Conservation (phyloP, 768 basidiomycete genomes). For the Hygrophorus pudorinus region DNA sequence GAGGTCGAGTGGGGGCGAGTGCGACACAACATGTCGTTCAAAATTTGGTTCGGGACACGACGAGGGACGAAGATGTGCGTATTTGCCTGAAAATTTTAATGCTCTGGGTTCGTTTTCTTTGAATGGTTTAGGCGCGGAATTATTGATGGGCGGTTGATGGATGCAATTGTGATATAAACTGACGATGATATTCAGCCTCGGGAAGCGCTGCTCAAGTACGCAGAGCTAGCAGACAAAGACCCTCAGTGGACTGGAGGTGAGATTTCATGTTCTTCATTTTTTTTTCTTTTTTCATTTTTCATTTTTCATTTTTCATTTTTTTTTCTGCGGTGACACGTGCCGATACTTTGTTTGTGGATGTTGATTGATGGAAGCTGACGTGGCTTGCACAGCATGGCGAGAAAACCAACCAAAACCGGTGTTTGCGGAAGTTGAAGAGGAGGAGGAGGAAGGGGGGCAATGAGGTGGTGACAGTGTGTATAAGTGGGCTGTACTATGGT, state of each 20-base stretch:
- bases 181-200: constrained; percentile 56
- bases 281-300: constrained; percentile 10
- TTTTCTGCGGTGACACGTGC: constrained; percentile 8
- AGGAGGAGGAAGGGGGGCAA: constrained; percentile 50
- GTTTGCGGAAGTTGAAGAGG: constrained; percentile 57
- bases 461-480: constrained; percentile 24
- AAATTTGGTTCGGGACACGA: constrained; percentile 84
- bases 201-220: constrained; percentile 93
- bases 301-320: background rate
- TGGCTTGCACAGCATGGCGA: constrained; percentile 73
- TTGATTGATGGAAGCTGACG: constrained; percentile 44
- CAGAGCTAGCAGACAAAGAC: constrained; percentile 62
- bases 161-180: background rate
- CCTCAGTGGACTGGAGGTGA: constrained; percentile 80
- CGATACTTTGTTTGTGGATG: constrained; percentile 30
- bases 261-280: constrained; percentile 20
- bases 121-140: constrained; percentile 3
- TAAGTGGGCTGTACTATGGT: too few relatives aligned
- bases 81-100: constrained; percentile 14
- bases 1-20: constrained; percentile 92
- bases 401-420: constrained; percentile 81
- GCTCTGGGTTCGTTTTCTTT: constrained; percentile 3
- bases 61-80: constrained; percentile 92
- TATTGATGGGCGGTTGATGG: background rate
- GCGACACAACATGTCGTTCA: constrained; percentile 97